phyloP scores from a whole-genome alignment of 768 basidiomycete species.

The Astraeus odoratus region DNA sequence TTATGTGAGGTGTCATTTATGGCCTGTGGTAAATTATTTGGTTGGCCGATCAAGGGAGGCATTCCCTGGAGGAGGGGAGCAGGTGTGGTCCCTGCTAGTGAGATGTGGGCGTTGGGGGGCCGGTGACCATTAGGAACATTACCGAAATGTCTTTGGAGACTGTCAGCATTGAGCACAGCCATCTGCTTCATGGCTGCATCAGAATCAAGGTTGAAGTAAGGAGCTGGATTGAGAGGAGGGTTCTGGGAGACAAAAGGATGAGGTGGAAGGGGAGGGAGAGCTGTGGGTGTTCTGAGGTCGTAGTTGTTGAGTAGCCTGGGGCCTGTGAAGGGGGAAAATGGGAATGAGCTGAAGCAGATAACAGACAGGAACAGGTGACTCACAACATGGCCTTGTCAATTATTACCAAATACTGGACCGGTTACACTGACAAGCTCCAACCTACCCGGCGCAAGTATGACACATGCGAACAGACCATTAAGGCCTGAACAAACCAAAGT shows the following conservation, averaged over 20 bases:
- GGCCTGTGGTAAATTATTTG: conserved; percentile 30
- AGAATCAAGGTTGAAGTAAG: conserved; percentile 53
- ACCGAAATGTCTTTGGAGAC: conserved; percentile 42
- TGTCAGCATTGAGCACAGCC: conserved; percentile 65
- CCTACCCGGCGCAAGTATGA: no score
- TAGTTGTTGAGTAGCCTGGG: conserved; percentile 37
- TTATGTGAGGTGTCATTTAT: conserved; percentile 32
- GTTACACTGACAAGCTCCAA: no score
- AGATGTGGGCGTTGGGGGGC: conserved; percentile 28
- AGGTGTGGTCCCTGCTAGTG: conserved; percentile 55
- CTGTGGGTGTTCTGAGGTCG: conserved; percentile 21
- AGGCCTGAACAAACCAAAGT: no score
- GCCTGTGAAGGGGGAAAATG: conserved; percentile 16
- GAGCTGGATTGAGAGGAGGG: conserved; percentile 27
- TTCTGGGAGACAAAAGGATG: conserved; percentile 15
- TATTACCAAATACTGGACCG: no score
- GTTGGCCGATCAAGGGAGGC: conserved; percentile 25
- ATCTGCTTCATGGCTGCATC: conserved; percentile 72
- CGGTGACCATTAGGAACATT: conserved; percentile 44
- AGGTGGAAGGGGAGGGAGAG: conserved; percentile 13
- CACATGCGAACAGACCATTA: no score
- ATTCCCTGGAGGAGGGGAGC: conserved; percentile 62
- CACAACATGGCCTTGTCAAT: no score
- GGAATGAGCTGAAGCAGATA: conserved; percentile 2
- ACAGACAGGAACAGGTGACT: conserved; percentile 9